phyloP scores from a whole-genome alignment of 495 filamentous ascomycete genomes.

The Xylaria sp. region DNA sequence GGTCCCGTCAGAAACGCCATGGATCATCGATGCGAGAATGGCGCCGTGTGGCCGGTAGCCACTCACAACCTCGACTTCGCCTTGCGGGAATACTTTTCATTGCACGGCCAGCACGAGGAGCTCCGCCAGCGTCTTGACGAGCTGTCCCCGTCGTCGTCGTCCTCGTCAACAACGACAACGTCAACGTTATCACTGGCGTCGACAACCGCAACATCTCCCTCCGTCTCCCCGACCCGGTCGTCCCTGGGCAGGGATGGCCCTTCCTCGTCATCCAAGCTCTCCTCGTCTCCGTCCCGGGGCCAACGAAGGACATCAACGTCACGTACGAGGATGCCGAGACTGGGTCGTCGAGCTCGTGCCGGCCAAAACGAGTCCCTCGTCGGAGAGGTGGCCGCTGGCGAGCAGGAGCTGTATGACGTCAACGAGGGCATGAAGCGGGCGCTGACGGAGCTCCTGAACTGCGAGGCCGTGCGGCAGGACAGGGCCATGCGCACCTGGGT shows the following conservation, averaged over 20 bases:
- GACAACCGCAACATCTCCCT: constrained; percentile 44
- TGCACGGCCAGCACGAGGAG: constrained; percentile 62
- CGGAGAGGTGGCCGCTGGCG: constrained; percentile 57
- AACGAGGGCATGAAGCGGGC: constrained; percentile 71
- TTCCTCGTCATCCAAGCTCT: constrained; percentile 32
- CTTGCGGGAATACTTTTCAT: constrained; percentile 62
- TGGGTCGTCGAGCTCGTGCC: constrained; percentile 24
- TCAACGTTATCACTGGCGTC: constrained; percentile 46
- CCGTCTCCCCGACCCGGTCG: constrained; percentile 45
- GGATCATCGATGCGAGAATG: constrained; percentile 5
- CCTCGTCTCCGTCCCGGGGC: constrained; percentile 33
- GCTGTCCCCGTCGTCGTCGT: constrained; percentile 48
- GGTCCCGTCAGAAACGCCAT: not conserved
- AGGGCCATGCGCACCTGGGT: constrained; percentile 66
- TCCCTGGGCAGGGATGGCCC: constrained; percentile 23
- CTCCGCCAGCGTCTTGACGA: constrained; percentile 58
- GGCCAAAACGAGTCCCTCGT: constrained; percentile 46
- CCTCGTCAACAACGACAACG: constrained; percentile 36
- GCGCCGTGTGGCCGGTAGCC: constrained; percentile 1
- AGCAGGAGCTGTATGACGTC: constrained; percentile 62
- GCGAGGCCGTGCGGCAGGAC: constrained; percentile 61
- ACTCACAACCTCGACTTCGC: constrained; percentile 46
- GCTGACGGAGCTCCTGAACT: constrained; percentile 71
- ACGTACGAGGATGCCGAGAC: constrained; percentile 25
- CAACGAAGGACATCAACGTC: constrained; percentile 39